phyloP scores from a whole-genome alignment of 1,284 basidiomycete species.

The Tetrapyrgos nigripes region DNA sequence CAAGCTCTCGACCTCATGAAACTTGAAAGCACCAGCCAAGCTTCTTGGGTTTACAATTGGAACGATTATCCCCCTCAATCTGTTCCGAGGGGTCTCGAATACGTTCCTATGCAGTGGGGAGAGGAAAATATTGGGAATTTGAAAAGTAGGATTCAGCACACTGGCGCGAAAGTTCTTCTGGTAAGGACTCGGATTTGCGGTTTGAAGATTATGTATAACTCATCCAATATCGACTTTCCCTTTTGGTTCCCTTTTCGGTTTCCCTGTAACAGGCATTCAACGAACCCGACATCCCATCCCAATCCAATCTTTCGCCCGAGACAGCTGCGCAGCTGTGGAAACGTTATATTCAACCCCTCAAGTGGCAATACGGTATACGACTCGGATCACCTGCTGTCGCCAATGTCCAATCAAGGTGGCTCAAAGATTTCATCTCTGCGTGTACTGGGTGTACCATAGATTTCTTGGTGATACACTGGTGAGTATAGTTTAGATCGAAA shows the following conservation, averaged over 20 bases:
- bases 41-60: slow-evolving; percentile 18
- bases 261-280: slow-evolving; percentile 14
- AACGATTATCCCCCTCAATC: slow-evolving; percentile 1
- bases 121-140: slow-evolving; percentile 7
- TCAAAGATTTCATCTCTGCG: slow-evolving; percentile 14
- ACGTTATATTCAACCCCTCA: slow-evolving; percentile 34
- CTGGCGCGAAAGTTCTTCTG: slow-evolving; percentile 9
- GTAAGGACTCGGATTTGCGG: slow-evolving; percentile 6
- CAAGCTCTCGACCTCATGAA: not conserved
- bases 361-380: slow-evolving; percentile 24
- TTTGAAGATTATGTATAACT: not conserved
- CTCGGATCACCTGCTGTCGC: slow-evolving; percentile 34
- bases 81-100: slow-evolving; percentile 6
- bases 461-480: slow-evolving; percentile 36
- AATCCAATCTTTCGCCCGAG: slow-evolving; percentile 6
- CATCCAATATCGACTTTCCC: too few species aligned
- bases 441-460: slow-evolving; percentile 34
- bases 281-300: slow-evolving; percentile 7
- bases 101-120: slow-evolving; percentile 20
- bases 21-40: not conserved
- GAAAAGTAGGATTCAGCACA: not conserved
- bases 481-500: not conserved
- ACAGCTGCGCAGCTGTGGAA: slow-evolving; percentile 33
- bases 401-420: slow-evolving; percentile 28
- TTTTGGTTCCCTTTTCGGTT: not conserved